Base-by-base conservation (phyloP, 352 stramenopile species). In the Pythium volutum region DNA sequence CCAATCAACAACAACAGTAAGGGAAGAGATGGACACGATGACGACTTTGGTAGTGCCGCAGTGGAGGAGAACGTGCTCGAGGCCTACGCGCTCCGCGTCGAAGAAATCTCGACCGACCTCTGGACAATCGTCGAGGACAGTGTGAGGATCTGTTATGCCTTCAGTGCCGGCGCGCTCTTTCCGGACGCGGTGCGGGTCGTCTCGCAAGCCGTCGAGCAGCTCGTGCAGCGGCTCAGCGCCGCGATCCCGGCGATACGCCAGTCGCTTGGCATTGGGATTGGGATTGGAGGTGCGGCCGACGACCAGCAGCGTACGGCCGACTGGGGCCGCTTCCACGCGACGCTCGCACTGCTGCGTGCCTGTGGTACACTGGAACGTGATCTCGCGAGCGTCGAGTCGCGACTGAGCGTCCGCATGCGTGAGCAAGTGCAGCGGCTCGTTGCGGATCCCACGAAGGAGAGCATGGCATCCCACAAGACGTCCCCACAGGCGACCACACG, bases 301-400 rank as follows among this genome's bases (percentile, higher is more conserved):
- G 59, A 23, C 22, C 18, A 38, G n/a, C n/a, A n/a, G 16, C 41
- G 45, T 15, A 62, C 70, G 14, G 71, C 71, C 4, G 79, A 89
- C 53, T 92, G 83, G 80, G 81, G 73, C 51, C 76, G 81, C n/a
- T 92, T 92, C 58, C 83, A 92, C 52, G 73, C 74, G 3, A 74
- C 80, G 4, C 64, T 92, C 14, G 76, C 81, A 14, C 68, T 92
- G 36, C 64, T 92, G 1, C 86, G 75, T 39, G 74, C 79, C 0
- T 85, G 79, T 11, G 83, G 83, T 1, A 65, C 62, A 39, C 49
- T 92, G 31, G 77, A 89, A 57, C 72, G 50, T 22, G 70, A 82
- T 39, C 50, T 90, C n/a, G 73, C 67, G 57, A 48, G 60, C 0
- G 49, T 87, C 55, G 76, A 90, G 51, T 64, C 67, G 51, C 74